These are phyloP conservation scores for Cunninghamia lanceolata DNA, from an alignment of 75 land plant genomes.

Conservation along the genomic window DNA sequence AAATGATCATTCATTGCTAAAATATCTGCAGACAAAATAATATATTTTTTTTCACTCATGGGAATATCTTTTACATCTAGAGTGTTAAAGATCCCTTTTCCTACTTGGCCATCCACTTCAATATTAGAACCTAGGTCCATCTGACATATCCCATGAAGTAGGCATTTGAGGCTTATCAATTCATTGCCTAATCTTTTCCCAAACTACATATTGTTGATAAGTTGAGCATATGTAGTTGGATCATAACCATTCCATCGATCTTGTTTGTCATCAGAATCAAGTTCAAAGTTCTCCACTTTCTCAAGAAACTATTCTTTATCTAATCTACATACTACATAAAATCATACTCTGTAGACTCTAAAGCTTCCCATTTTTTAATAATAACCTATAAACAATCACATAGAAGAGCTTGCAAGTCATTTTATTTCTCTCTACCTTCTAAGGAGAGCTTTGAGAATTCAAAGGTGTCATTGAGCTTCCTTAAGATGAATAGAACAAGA, in stretches of 20 bases:
- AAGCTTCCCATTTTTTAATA: slow-evolving; percentile 75
- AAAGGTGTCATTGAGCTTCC: slow-evolving; percentile 70
- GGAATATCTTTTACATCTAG: slow-evolving; percentile 19
- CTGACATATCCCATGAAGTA: slow-evolving; percentile 39
- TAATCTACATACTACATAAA: slow-evolving; percentile 82
- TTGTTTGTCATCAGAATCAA: no score
- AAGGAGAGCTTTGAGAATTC: slow-evolving; percentile 69
- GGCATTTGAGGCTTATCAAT: slow-evolving; percentile 27
- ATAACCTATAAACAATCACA: slow-evolving; percentile 91
- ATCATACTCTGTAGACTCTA: slow-evolving; percentile 66
- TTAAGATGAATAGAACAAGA: slow-evolving; percentile 76
- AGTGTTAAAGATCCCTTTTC: slow-evolving; percentile 27
- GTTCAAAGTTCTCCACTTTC: no score
- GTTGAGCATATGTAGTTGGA: no score
- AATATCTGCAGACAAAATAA: slow-evolving; percentile 16
- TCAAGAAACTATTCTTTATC: slow-evolving; percentile 74
- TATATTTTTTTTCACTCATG: slow-evolving; percentile 17
- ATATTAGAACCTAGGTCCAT: slow-evolving; percentile 22
- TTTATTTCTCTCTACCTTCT: slow-evolving; percentile 84
- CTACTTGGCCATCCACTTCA: slow-evolving; percentile 17
- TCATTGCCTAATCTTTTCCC: slow-evolving; percentile 22
- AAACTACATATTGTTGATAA: no score
- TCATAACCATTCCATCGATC: no score
- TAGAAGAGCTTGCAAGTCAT: slow-evolving; percentile 82
- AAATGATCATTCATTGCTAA: slow-evolving; percentile 22